phyloP scores from a whole-genome alignment of 371 early-diverging fungal species.

The Blyttiomyces sp. region DNA sequence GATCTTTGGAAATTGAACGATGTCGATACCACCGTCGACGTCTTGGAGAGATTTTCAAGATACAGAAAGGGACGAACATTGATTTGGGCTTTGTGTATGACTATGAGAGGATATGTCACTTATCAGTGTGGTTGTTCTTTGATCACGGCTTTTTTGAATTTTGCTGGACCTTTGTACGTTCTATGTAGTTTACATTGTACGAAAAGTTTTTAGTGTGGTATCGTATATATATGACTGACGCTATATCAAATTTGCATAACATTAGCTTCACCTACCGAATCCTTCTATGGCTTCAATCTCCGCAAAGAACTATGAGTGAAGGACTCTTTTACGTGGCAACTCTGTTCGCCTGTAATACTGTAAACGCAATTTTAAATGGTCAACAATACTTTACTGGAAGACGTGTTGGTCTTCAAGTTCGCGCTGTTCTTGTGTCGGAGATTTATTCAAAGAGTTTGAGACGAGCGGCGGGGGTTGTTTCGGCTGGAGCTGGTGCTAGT shows the following conservation, averaged over 20 bases:
- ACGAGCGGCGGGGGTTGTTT: constrained; percentile 18
- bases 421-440: constrained; percentile 29
- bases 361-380: constrained; percentile 11
- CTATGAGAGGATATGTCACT: neutral
- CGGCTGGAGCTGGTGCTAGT: neutral
- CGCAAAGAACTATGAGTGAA: constrained; percentile 6
- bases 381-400: constrained; percentile 26
- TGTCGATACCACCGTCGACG: constrained; percentile 32
- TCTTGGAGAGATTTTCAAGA: constrained; percentile 12
- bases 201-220: too few species aligned
- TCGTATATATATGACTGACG: constrained; percentile 23
- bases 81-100: too few species aligned
- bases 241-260: neutral
- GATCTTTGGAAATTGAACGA: constrained; percentile 71
- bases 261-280: constrained; percentile 38
- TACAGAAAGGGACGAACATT: too few species aligned
- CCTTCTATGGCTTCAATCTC: constrained; percentile 28
- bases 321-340: constrained; percentile 21
- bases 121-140: neutral
- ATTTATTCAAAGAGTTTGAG: constrained; percentile 42
- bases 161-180: neutral
- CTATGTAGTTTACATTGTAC: neutral
- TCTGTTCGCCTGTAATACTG: constrained; percentile 7
- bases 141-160: neutral
- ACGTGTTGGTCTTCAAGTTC: constrained; percentile 23